Evolutionary conservation across 176 grass and related monocot genomes (phyloP).

Genomic region (Oryza nivara): DNA sequence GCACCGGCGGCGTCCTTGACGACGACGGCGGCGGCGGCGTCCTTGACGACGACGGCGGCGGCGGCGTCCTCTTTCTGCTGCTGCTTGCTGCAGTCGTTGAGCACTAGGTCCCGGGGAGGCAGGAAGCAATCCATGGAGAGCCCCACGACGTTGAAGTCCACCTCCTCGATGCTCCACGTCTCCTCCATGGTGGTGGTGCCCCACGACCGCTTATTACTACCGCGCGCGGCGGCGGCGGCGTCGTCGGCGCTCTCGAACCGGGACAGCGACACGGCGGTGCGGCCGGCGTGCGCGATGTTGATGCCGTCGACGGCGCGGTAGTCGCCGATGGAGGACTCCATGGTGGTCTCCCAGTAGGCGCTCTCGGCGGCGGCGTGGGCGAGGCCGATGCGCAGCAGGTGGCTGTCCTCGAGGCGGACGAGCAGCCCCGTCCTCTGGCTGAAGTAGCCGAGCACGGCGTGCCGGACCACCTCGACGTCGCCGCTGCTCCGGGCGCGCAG

Average conservation of each 20-base stretch:
- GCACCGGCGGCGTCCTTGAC: not conserved
- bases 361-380: conserved; percentile 6
- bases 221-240: conserved; percentile 13
- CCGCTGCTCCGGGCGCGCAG: conserved; percentile 54
- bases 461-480: conserved; percentile 70
- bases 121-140: conserved; percentile 75
- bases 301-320: conserved; percentile 75
- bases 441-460: conserved; percentile 77
- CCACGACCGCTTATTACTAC: not conserved
- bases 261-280: conserved; percentile 57
- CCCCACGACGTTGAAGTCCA: conserved; percentile 73
- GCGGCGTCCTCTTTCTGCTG: not conserved
- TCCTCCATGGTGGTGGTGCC: conserved; percentile 59
- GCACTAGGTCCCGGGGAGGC: conserved; percentile 63
- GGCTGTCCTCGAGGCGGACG: conserved; percentile 70
- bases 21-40: not conserved
- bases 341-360: conserved; percentile 78
- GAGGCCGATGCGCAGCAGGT: conserved; percentile 52
- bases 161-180: conserved; percentile 77
- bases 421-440: conserved; percentile 84
- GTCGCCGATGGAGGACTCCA: conserved; percentile 71
- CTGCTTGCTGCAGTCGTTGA: not conserved
- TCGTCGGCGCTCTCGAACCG: conserved; percentile 38
- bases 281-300: conserved; percentile 73
- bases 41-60: not conserved